These are phyloP conservation scores for Phoma herbarum DNA, from an alignment of 2,329 filamentous ascomycete genomes.

Conservation along the genomic window DNA sequence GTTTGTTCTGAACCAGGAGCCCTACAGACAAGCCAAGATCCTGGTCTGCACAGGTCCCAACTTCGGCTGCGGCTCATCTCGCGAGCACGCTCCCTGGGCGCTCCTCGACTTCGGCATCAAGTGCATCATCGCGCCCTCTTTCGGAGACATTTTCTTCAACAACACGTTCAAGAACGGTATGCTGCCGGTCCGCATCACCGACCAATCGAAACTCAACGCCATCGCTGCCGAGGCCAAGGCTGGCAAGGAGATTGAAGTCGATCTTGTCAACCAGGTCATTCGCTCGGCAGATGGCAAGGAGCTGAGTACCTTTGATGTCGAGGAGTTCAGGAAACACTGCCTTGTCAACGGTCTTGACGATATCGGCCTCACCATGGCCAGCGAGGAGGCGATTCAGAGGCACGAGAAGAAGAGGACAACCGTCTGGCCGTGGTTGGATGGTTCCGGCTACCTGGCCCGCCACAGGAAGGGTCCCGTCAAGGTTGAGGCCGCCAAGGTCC, in stretches of 20 bases:
- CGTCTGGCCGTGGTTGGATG: slow-evolving; percentile 91
- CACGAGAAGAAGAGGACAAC: slow-evolving; percentile 81
- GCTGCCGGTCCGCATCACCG: slow-evolving; percentile 81
- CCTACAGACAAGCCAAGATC: slow-evolving; percentile 85
- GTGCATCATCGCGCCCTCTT: slow-evolving; percentile 88
- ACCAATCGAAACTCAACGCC: slow-evolving; percentile 70
- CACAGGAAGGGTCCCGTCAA: slow-evolving; percentile 66
- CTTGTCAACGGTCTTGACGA: slow-evolving; percentile 93
- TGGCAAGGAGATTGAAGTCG: slow-evolving; percentile 86
- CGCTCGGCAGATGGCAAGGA: slow-evolving; percentile 77
- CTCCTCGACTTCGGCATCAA: slow-evolving; percentile 96
- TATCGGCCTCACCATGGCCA: slow-evolving; percentile 92
- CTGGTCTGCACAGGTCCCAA: slow-evolving; percentile 91
- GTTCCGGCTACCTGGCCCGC: slow-evolving; percentile 76
- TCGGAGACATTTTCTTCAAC: slow-evolving; percentile 97
- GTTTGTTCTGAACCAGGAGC: slow-evolving; percentile 90
- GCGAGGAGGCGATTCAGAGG: slow-evolving; percentile 84
- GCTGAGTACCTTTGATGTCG: slow-evolving; percentile 83
- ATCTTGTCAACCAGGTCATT: slow-evolving; percentile 85
- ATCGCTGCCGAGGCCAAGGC: slow-evolving; percentile 81
- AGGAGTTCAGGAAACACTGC: slow-evolving; percentile 94
- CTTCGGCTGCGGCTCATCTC: slow-evolving; percentile 91
- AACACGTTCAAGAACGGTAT: slow-evolving; percentile 99
- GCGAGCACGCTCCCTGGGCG: slow-evolving; percentile 97
- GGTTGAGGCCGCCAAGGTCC: slow-evolving; percentile 73